These are phyloP conservation scores for Paecilomyces dactylethromorphus DNA, from an alignment of 2,329 filamentous ascomycete species.

Conservation along the genomic window DNA sequence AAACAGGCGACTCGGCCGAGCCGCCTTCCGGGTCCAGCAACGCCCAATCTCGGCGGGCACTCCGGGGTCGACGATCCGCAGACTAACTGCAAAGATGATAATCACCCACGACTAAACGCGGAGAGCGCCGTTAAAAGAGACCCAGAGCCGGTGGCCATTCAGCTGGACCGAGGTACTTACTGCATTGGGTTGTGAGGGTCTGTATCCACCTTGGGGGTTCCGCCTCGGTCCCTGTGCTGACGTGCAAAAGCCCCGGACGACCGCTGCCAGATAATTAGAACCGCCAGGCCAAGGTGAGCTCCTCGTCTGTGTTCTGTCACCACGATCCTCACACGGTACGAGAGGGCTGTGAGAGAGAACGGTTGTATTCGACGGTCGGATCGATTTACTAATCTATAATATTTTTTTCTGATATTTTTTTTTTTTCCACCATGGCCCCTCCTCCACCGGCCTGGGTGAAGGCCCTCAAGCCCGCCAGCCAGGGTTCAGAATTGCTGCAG, in stretches of 20 bases:
- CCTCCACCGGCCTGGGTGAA: constrained; percentile 59
- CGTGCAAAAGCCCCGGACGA: not conserved
- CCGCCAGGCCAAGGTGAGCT: not conserved
- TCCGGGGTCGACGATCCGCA: no score
- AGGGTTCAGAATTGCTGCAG: constrained; percentile 63
- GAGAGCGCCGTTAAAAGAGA: no score
- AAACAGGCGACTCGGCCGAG: not conserved
- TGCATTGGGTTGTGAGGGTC: not conserved
- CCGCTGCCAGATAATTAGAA: not conserved
- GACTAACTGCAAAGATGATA: no score
- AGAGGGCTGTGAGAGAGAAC: not conserved
- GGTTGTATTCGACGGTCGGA: not conserved
- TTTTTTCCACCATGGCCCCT: constrained; percentile 24
- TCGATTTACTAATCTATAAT: not conserved
- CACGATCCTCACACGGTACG: not conserved
- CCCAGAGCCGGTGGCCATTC: no score
- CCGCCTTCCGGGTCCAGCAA: not conserved
- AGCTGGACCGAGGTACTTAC: not conserved
- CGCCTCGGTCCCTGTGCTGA: not conserved
- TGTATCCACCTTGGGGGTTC: not conserved
- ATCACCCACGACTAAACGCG: no score
- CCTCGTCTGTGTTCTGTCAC: not conserved
- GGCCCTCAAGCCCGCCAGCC: constrained; percentile 58
- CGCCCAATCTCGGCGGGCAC: no score
- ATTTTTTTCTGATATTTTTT: no score